Evolutionary conservation across 1,139 yeast genomes (phyloP).

Genomic region (Scheffersomyces segobiensis): DNA sequence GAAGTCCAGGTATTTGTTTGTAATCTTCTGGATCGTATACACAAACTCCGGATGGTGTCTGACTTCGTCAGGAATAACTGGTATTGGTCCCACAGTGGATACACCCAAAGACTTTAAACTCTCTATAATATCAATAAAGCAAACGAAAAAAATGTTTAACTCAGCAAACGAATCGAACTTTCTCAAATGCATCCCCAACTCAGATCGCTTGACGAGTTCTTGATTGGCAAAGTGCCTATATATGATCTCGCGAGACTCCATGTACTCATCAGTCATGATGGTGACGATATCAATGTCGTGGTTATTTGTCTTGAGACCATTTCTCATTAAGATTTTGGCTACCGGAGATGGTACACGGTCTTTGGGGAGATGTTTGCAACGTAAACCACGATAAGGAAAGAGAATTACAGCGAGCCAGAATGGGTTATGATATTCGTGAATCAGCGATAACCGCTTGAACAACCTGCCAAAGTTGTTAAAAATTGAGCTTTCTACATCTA

Average conservation of each 20-base stretch:
- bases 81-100: slow-evolving; percentile 8
- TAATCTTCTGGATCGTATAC: slow-evolving; percentile 1
- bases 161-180: slow-evolving; percentile 54
- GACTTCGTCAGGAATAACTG: slow-evolving; percentile 6
- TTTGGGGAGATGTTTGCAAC: slow-evolving; percentile 38
- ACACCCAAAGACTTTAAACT: slow-evolving; percentile 6
- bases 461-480: neutral
- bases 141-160: slow-evolving; percentile 37
- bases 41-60: slow-evolving; percentile 4
- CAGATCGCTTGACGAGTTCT: slow-evolving; percentile 45
- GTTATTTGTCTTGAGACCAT: slow-evolving; percentile 70
- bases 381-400: slow-evolving; percentile 47
- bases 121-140: slow-evolving; percentile 29
- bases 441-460: slow-evolving; percentile 7
- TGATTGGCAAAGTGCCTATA: slow-evolving; percentile 20
- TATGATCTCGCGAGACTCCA: slow-evolving; percentile 14
- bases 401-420: slow-evolving; percentile 53
- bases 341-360: slow-evolving; percentile 24
- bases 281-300: slow-evolving; percentile 54
- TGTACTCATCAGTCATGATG: slow-evolving; percentile 27
- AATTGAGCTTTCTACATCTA: slow-evolving; percentile 1
- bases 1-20: slow-evolving; percentile 34
- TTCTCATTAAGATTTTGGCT: slow-evolving; percentile 52
- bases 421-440: slow-evolving; percentile 19
- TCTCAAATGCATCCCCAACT: slow-evolving; percentile 61